Conservation (phyloP, 2,329 filamentous ascomycete genomes). For the Alternaria viburni region DNA sequence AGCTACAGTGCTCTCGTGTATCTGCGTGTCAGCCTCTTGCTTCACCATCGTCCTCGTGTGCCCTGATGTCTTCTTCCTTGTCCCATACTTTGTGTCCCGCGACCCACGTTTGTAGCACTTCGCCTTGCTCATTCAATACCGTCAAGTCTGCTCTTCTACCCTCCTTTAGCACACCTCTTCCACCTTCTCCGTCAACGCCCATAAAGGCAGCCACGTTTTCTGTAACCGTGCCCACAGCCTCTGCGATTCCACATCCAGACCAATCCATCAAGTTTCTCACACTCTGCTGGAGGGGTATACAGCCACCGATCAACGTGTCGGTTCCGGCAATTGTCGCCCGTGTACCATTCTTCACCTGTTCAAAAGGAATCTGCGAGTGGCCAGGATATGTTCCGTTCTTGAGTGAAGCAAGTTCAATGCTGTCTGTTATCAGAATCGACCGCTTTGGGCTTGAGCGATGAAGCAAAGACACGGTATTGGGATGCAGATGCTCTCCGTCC, state of each 20-base stretch:
- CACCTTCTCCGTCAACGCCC: constrained; percentile 52
- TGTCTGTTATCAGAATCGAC: constrained; percentile 61
- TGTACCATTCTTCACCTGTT: constrained; percentile 58
- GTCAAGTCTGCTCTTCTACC: constrained; percentile 58
- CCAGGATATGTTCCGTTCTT: constrained; percentile 59
- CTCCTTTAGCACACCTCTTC: constrained; percentile 51
- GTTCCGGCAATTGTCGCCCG: constrained; percentile 60
- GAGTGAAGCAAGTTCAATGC: constrained; percentile 61
- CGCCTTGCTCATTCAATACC: constrained; percentile 54
- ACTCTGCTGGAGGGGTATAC: constrained; percentile 58
- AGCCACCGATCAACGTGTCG: constrained; percentile 61
- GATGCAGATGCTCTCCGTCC: constrained; percentile 62
- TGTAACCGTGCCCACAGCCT: constrained; percentile 58
- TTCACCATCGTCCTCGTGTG: constrained; percentile 40
- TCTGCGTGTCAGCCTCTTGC: constrained; percentile 17
- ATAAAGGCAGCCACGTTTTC: constrained; percentile 60
- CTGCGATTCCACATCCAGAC: constrained; percentile 55
- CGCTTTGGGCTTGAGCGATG: constrained; percentile 55
- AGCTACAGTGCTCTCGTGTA: not conserved
- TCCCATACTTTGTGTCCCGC: constrained; percentile 57
- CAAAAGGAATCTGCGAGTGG: constrained; percentile 58
- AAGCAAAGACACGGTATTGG: constrained; percentile 56
- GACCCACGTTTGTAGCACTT: constrained; percentile 60
- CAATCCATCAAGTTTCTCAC: constrained; percentile 57
- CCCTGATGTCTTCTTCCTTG: constrained; percentile 36